Base-by-base conservation (phyloP, 345 rosid genomes). In the Syzygium oleosum region DNA sequence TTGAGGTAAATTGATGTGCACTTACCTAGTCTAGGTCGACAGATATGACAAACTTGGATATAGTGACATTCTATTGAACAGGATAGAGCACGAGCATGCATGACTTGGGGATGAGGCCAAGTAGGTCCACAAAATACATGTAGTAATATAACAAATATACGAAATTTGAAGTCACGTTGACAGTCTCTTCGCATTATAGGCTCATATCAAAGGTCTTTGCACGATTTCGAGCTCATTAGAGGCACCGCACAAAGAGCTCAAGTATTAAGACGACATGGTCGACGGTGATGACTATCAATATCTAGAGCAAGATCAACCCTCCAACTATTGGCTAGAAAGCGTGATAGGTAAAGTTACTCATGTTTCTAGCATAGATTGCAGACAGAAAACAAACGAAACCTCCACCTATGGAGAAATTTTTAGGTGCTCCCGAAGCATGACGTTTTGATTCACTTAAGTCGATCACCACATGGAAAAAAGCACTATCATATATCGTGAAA, bases 401-500 rank as follows among this genome's bases (percentile, higher is more conserved):
- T 12, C 19, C 6, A 0, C 12, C 9, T 2, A 19, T 34, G 2
- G 25, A 73, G 1, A 68, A 68, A 68, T 38, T 38, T 38, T 65
- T 16, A 68, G 13, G 25, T 34, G 7, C 7, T 68, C 46, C 4
- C 25, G 0, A 34, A 73, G 7, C 25, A 19, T 34, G 14, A 34
- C 14, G 5, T 34, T 38, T 1, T 17, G 14, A 11, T 34, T 12
- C 25, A 34, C 80, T 0, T 34, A 9, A 73, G 10, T 73, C 80
- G 10, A 34, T 17, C 10, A 11, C 12, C 12, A 22, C 43, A 19
- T 68, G 23, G 1, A 68, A 68, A 68, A 68, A 31, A 68, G 12
- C 12, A 8, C 25, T 2, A 17, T 19, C 25, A 5, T 10, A 34
- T 34, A 17, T 0, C 8, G 12, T 43, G 0, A 31, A 68, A 23